Base-by-base conservation (phyloP, 768 basidiomycete genomes). In the Auriscalpium microsporum region DNA sequence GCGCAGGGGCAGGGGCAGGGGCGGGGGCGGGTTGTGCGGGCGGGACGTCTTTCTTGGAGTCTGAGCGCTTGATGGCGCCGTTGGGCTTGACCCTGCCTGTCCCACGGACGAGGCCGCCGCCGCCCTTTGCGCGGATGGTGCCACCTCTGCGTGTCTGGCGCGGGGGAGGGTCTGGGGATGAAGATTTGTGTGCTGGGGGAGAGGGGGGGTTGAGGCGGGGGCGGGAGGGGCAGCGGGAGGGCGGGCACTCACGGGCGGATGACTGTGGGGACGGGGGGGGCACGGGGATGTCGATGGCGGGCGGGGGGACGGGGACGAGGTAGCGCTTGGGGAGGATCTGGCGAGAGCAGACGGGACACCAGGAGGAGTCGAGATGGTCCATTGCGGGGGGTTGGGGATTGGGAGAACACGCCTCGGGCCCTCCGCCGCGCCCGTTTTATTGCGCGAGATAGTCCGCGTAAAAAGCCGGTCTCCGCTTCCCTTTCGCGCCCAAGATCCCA, bases 301-400 rank as follows among this genome's bases (percentile, higher is more conserved):
- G 62, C 13, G 65, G 61, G 54, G 64, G 58, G 54, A 81, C 64
- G 35, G 79, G 68, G 55, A 87, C 77, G 11, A 74, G 75, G 60
- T 71, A 73, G 60, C 86, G 84, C 66, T 87, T 88, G n/a, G 90
- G 89, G n/a, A 80, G 72, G 61, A 92, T 90, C 59, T 85, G 84
- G 62, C 80, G 75, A 63, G 83, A 79, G 74, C 90, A 92, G 64
- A 80, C 81, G 50, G 86, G 86, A 78, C 89, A 91, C 85, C 86
- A 92, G 54, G 82, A 74, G 58, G 83, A 77, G 72, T 88, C 87
- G 72, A 83, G 48, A 38, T 60, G 59, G 49, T 62, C 54, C 61
- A 62, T 62, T 37, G 33, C 7, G 8, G 54, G 19, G 36, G 11
- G 38, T 21, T 21, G 1, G 33, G 10, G 35, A n/a, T 6, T 47